A percentile compares a stretch with the other conserved stretches of the same genome.
These are phyloP conservation scores for Pyrrhoderma lamaoense DNA, from an alignment of 1,284 basidiomycete species.

Conservation along the genomic window DNA sequence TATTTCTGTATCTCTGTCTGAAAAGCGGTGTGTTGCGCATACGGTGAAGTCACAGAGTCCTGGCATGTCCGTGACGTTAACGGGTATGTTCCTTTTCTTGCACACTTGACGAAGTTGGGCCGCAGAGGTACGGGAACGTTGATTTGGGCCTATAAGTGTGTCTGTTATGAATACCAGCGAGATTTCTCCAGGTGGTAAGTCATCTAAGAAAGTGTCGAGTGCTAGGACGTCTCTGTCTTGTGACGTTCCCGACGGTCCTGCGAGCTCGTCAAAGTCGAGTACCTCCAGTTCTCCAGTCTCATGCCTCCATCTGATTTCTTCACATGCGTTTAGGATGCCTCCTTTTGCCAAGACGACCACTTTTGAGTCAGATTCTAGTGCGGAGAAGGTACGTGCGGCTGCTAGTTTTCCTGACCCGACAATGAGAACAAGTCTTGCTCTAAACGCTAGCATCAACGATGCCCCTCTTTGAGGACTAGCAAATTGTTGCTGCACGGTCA, in stretches of 20 bases:
- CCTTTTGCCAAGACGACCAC: constrained; percentile 61
- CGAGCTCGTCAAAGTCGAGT: constrained; percentile 44
- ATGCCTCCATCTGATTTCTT: constrained; percentile 66
- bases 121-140: constrained; percentile 47
- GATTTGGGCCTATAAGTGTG: constrained; percentile 40
- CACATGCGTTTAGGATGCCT: constrained; percentile 44
- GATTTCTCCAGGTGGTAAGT: constrained; percentile 26
- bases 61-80: constrained; percentile 86
- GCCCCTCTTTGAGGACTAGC: constrained; percentile 52
- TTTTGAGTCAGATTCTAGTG: constrained; percentile 74
- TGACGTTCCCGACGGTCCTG: background rate
- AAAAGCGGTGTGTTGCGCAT: constrained; percentile 81
- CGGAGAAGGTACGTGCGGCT: constrained; percentile 72
- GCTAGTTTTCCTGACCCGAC: constrained; percentile 74
- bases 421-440: constrained; percentile 52
- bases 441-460: constrained; percentile 77
- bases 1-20: constrained; percentile 36
- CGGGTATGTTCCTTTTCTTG: constrained; percentile 54
- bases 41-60: constrained; percentile 88
- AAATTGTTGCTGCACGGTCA: too few species aligned
- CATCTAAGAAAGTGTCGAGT: constrained; percentile 41
- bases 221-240: constrained; percentile 33
- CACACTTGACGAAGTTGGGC: constrained; percentile 49
- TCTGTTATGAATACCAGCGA: constrained; percentile 73
- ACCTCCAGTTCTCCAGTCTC: constrained; percentile 47